Evolutionary conservation across 2,329 filamentous ascomycete species (phyloP), one percentile per base, ranked within the genome.

Genomic region (Sphaerulina musiva): DNA sequence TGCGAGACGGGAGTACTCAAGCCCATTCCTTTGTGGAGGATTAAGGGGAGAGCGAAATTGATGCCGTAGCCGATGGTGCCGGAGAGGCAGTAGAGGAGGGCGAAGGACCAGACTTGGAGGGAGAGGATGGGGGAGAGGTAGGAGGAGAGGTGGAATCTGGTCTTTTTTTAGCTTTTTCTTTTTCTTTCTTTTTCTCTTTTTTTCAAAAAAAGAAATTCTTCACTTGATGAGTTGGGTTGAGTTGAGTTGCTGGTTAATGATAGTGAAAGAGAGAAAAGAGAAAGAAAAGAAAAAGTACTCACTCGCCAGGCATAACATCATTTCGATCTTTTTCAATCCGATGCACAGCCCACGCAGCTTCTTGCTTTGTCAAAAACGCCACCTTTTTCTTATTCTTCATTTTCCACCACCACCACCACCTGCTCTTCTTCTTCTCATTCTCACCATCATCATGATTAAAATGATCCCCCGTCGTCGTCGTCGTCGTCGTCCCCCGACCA

Each of bases 1-100:
- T 76, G 73, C 1, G 73, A 73, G 26, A 70, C 70, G 0, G 72
- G 69, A 3, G 69, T 61, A 2, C 68, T 70, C 59, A 74, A 75
- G 32, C 73, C 73, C 62, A 76, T 58, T 23, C 48, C 43, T 44
- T 57, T 31, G n/a, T 32, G 54, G 1, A 59, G 43, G 8, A 59
- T 46, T 23, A 53, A 54, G 1, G 57, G 57, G 6, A 59, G 45
- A 20, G 53, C 52, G 20, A 58, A 53, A 1, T 48, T 53, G 2
- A 58, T 49, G 10, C 52, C 55, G n/a, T 58, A 52, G 9, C 45
- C 45, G 3, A 52, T 32, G 4, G 50, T 45, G 2, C 29, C 44
- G 7, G 32, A 29, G 11, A 44, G 46, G 11, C 45, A 31, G 17
- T 46, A 48, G 1, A 20, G 20, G 20, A 20, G 20, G 2, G 20